Base-by-base conservation (phyloP, 2,329 filamentous ascomycete species). In the Davidsoniella eucalypti region DNA sequence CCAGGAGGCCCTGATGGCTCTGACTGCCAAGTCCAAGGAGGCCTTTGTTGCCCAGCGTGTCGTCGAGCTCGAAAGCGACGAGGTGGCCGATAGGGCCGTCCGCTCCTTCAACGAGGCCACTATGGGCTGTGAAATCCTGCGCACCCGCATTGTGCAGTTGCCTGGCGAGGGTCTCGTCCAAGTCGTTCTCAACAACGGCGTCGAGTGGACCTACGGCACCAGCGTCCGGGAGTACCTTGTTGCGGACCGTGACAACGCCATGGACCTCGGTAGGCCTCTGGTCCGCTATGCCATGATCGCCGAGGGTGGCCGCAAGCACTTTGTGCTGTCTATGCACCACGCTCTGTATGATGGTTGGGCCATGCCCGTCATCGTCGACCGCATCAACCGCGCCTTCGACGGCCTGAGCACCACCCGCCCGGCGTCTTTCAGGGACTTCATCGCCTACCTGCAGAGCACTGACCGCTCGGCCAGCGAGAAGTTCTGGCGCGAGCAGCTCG, bases 321-420 rank as follows among this genome's bases (percentile, higher is more conserved):
- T 76, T 54, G 67, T 76, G n/a, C 60, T 72, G 54, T 72, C 70
- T 1, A 69, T 74, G 61, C 73, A 77, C 54, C 73, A 77, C 54
- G 70, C 68, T 4, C 58, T 76, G 0, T 78, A 77, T 52, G 73
- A 78, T 47, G 73, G 73, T 21, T 76, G 73, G 72, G 69, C 67
- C 0, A 70, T 74, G 67, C 68, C 68, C 4, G 57, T 73, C 2
- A 58, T 73, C 2, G 64, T 73, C 17, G 68, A 71, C 23, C 65
- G 66, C 38, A 65, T 73, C 40, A 71, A 72, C 57, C 61, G 62
- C 33, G 66, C 66, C 1, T 72, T 68, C 52, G 59, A 65, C 14
- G 60, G 62, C 10, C 55, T 45, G 3, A 23, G 64, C 6, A 52
- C 53, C 8, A 44, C 46, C 2, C 52, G 42, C 3, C 52, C 49